phyloP scores from a whole-genome alignment of 2,329 filamentous ascomycete genomes.

The Alternaria burnsii region DNA sequence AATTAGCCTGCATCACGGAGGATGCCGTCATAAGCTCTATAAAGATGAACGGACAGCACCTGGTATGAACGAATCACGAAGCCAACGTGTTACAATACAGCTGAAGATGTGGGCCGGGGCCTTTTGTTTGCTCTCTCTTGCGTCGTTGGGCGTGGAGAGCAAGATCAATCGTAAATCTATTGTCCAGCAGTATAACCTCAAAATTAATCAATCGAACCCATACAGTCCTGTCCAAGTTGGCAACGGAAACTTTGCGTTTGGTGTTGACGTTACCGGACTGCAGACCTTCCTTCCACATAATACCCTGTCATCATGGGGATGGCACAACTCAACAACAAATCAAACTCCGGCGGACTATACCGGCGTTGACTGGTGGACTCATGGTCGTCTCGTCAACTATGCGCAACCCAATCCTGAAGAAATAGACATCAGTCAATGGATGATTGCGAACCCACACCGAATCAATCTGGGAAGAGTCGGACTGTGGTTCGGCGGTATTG shows the following conservation, averaged over 20 bases:
- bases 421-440: constrained; percentile 60
- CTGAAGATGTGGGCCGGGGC: constrained; percentile 4
- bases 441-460: constrained; percentile 63
- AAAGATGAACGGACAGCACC: constrained; percentile 9
- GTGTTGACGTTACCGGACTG: constrained; percentile 57
- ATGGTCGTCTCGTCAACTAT: constrained; percentile 56
- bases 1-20: constrained; percentile 32
- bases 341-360: constrained; percentile 53
- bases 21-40: constrained; percentile 6
- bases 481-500: constrained; percentile 57
- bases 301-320: constrained; percentile 56
- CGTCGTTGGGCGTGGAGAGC: constrained; percentile 11
- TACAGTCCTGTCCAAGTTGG: constrained; percentile 63
- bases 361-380: constrained; percentile 57
- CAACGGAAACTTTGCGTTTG: constrained; percentile 60
- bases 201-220: constrained; percentile 57
- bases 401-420: constrained; percentile 54
- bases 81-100: constrained; percentile 17
- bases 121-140: constrained; percentile 11
- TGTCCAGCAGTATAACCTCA: constrained; percentile 56
- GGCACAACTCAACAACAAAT: constrained; percentile 54
- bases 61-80: background rate
- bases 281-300: constrained; percentile 57
- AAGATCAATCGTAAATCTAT: constrained; percentile 43
- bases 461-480: constrained; percentile 61